Percentiles rank a stretch among this genome's conserved stretches.
phyloP scores from a whole-genome alignment of 176 grass and related monocot species.

The Coix lacrymajobi region DNA sequence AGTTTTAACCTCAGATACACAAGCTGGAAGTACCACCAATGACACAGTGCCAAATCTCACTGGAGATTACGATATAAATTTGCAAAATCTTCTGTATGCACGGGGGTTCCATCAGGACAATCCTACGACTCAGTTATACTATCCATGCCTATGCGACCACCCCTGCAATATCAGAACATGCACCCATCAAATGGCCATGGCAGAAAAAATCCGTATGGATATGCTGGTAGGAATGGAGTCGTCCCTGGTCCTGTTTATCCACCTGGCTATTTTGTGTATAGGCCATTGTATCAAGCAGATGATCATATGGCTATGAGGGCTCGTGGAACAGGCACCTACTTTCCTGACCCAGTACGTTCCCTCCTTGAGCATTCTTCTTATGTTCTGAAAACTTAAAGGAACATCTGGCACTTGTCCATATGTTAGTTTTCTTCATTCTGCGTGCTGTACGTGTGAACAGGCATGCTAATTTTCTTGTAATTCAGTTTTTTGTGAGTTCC shows the following conservation, averaged over 20 bases:
- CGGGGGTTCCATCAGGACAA: conserved; percentile 31
- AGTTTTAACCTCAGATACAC: neutral
- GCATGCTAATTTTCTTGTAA: neutral
- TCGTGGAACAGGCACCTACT: conserved; percentile 91
- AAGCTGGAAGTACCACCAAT: conserved; percentile 10
- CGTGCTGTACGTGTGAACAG: neutral
- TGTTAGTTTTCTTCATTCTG: neutral
- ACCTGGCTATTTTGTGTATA: conserved; percentile 41
- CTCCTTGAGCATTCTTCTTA: conserved; percentile 10
- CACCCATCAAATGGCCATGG: conserved; percentile 40
- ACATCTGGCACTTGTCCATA: neutral
- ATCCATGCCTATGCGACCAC: conserved; percentile 27
- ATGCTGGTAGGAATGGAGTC: conserved; percentile 44
- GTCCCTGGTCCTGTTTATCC: conserved; percentile 32
- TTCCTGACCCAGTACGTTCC: conserved; percentile 63
- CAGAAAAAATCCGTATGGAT: conserved; percentile 42
- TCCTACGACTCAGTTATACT: conserved; percentile 6
- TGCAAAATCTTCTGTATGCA: conserved; percentile 53
- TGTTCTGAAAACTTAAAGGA: neutral
- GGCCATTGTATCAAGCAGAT: conserved; percentile 45
- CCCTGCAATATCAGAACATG: conserved; percentile 38
- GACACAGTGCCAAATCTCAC: conserved; percentile 51
- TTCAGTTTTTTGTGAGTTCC: neutral
- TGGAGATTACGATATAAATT: conserved; percentile 46
- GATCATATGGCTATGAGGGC: conserved; percentile 44